phyloP scores from a whole-genome alignment of 164 flowering plant genomes.

The Chloranthus sessilifolius region DNA sequence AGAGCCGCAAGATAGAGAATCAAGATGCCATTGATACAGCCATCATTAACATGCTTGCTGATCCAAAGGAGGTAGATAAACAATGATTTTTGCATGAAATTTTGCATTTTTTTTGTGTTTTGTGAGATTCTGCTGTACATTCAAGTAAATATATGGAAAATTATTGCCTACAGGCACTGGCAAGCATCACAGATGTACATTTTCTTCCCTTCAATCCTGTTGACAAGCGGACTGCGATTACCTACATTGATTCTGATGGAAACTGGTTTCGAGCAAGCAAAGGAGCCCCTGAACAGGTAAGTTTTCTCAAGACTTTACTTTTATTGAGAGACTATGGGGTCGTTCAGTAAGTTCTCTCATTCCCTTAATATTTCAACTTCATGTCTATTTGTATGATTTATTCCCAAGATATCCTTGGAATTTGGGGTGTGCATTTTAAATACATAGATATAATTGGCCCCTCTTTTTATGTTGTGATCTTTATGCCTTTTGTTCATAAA shows the following conservation, averaged over 20 bases:
- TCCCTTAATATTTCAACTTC: too few species aligned
- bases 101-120: conserved; percentile 3
- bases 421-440: too few species aligned
- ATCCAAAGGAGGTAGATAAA: conserved; percentile 75
- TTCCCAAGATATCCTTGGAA: too few species aligned
- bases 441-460: too few species aligned
- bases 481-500: too few species aligned
- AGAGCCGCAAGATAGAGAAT: conserved; percentile 82
- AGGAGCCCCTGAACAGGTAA: conserved; percentile 95
- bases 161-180: conserved; percentile 50
- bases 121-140: neutral
- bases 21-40: conserved; percentile 94
- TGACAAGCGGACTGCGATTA: conserved; percentile 82
- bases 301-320: too few species aligned
- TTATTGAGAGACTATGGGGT: too few species aligned
- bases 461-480: too few species aligned
- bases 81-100: conserved; percentile 1
- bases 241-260: conserved; percentile 73
- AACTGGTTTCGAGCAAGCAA: conserved; percentile 86
- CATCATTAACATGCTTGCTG: conserved; percentile 74
- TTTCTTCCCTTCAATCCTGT: conserved; percentile 91
- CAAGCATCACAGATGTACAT: conserved; percentile 70
- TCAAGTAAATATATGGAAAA: neutral
- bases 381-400: too few species aligned
- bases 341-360: too few species aligned